Percentiles rank a stretch among this genome's conserved stretches.
Conservation (phyloP, 768 basidiomycete genomes). For the Piloderma croceum region DNA sequence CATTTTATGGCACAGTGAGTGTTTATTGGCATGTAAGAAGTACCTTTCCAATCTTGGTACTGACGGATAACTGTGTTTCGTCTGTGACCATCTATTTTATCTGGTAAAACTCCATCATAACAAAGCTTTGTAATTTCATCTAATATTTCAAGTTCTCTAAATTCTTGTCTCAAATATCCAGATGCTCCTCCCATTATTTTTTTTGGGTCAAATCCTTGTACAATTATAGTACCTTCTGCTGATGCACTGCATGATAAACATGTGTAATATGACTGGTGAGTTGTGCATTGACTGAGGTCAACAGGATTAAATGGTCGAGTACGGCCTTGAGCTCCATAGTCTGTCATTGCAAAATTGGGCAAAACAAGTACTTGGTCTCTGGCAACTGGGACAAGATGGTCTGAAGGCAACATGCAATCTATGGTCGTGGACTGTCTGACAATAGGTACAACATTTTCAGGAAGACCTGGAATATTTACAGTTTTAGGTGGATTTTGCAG, state of each 20-base stretch:
- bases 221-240: constrained; percentile 23
- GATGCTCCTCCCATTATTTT: constrained; percentile 16
- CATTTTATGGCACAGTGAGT: constrained; percentile 6
- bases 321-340: constrained; percentile 23
- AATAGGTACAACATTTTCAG: constrained; percentile 28
- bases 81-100: constrained; percentile 7
- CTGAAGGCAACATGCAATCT: constrained; percentile 14
- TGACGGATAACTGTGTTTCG: constrained; percentile 14
- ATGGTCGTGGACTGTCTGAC: background rate
- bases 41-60: constrained; percentile 8
- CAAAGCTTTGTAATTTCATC: constrained; percentile 22
- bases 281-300: constrained; percentile 15
- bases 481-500: constrained; percentile 18
- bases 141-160: constrained; percentile 25
- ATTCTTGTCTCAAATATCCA: constrained; percentile 19
- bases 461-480: constrained; percentile 22
- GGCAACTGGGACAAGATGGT: constrained; percentile 9
- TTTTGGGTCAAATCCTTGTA: constrained; percentile 18
- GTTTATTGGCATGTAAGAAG: constrained; percentile 1
- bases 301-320: constrained; percentile 22
- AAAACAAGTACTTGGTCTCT: constrained; percentile 21
- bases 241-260: constrained; percentile 21
- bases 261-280: constrained; percentile 21
- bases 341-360: constrained; percentile 29
- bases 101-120: constrained; percentile 9